A percentile compares a stretch with the other conserved stretches of the same genome.
phyloP scores from a whole-genome alignment of 1,284 basidiomycete species.

The Marasmius tenuissimus region DNA sequence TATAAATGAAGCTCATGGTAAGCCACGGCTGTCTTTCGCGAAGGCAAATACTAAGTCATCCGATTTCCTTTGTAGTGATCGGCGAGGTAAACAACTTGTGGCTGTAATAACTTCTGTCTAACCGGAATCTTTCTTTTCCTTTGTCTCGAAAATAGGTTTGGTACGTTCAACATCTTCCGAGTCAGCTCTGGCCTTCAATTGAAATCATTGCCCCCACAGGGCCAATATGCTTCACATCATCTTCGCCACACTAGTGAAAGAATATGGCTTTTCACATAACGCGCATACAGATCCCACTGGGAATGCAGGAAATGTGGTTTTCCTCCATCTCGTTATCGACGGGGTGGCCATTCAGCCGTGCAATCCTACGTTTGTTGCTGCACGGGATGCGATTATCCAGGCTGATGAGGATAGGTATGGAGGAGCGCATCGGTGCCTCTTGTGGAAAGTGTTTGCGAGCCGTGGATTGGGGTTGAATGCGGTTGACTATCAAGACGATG shows the following conservation, averaged over 20 bases:
- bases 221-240: slow-evolving; percentile 56
- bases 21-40: too few species aligned
- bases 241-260: slow-evolving; percentile 42
- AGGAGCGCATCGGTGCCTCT: background rate
- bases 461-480: background rate
- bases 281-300: slow-evolving; percentile 40
- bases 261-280: slow-evolving; percentile 38
- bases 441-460: background rate
- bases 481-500: background rate
- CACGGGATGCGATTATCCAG: background rate
- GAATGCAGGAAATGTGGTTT: slow-evolving; percentile 45
- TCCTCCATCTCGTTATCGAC: slow-evolving; percentile 49
- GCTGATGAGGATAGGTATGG: background rate
- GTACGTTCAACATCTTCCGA: too few species aligned
- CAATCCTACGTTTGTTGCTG: slow-evolving; percentile 29
- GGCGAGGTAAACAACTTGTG: background rate
- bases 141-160: too few species aligned
- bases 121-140: too few species aligned
- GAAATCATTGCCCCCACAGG: slow-evolving; percentile 29
- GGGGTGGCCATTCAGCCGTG: slow-evolving; percentile 49
- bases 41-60: too few species aligned
- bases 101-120: too few species aligned
- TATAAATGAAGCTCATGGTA: slow-evolving; percentile 36
- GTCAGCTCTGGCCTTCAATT: too few species aligned
- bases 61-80: background rate